Conservation (phyloP, 179 eudicot species). For the Beta lomatogona region DNA sequence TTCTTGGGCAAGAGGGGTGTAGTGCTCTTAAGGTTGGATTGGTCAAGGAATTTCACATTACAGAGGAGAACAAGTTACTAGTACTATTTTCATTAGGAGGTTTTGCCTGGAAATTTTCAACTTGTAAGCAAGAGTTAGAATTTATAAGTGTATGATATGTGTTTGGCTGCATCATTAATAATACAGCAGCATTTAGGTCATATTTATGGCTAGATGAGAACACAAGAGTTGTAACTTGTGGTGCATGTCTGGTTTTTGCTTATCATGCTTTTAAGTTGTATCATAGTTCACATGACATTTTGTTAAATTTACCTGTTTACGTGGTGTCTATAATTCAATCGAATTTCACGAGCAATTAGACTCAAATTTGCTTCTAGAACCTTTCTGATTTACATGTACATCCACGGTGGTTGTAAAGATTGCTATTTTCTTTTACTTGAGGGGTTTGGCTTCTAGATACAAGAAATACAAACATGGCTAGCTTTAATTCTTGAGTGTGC, state of each 20-base stretch:
- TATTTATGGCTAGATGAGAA: not conserved
- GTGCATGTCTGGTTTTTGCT: not conserved
- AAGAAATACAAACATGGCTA: not conserved
- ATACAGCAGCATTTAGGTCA: not conserved
- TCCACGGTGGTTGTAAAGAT: not conserved
- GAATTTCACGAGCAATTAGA: not conserved
- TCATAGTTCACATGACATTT: not conserved
- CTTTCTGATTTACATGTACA: not conserved
- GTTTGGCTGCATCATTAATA: not conserved
- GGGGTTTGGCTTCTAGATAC: not conserved
- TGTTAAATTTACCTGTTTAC: not conserved
- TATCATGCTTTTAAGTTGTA: not conserved
- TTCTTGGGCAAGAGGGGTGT: not conserved
- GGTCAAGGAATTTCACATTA: not conserved
- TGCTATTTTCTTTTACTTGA: not conserved
- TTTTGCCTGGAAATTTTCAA: not conserved
- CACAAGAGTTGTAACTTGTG: not conserved
- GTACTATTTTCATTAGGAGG: not conserved
- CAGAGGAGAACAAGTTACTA: too few relatives aligned
- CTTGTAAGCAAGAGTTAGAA: not conserved
- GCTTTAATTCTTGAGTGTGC: not conserved
- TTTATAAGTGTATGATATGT: not conserved
- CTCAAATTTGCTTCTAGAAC: not conserved
- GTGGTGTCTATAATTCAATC: not conserved
- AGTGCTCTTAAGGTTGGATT: not conserved